Evolutionary conservation across 257 asterid species (phyloP), one percentile per base, ranked within the genome.

Genomic region (Solanum lycopersicoides): DNA sequence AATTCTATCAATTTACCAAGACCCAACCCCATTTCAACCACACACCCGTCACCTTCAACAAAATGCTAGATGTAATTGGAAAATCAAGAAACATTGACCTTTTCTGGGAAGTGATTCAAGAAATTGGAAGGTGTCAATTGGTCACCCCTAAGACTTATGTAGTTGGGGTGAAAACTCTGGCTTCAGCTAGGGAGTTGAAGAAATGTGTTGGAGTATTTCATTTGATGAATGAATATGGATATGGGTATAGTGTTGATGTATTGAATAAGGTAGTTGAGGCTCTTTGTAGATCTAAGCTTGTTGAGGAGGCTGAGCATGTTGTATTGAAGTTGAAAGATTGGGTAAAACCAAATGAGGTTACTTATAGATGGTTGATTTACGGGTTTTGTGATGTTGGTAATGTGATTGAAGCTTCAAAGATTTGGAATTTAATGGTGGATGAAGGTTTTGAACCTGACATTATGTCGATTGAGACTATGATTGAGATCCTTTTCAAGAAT

Each of bases 401-500:
- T 90, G 89, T 92, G 91, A 86, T 95, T 80, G 98, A 95, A 90
- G 99, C 99, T 23, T 94, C 98, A 16, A 97, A 93, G 88, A 77
- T 95, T 60, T 95, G 99, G 99, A 97, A 97, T 89, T 90, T 87
- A 88, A 93, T 94, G 98, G 95, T 92, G 87, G 98, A 95, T 35
- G 94, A 93, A 50, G 98, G 96, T 25, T 89, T 93, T 41, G 94
- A 94, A 82, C 94, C 94, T 1, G 90, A 89, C 13, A 86, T 90
- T 59, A 63, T 47, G 20, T 88, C 91, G 2, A 88, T 89, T 7
- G 95, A 95, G 86, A 87, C 85, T 35, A 94, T 95, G 95, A 63
- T 97, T 69, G 97, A 93, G 68, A 89, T 92, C 15, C 90, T 97
- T 45, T 97, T 97, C 92, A 95, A 95, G 95, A 88, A 85, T 28